A percentile compares a stretch with the other conserved stretches of the same genome.
These are phyloP conservation scores for Pouteria glomerata DNA, from an alignment of 148 eudicot species.

Conservation along the genomic window DNA sequence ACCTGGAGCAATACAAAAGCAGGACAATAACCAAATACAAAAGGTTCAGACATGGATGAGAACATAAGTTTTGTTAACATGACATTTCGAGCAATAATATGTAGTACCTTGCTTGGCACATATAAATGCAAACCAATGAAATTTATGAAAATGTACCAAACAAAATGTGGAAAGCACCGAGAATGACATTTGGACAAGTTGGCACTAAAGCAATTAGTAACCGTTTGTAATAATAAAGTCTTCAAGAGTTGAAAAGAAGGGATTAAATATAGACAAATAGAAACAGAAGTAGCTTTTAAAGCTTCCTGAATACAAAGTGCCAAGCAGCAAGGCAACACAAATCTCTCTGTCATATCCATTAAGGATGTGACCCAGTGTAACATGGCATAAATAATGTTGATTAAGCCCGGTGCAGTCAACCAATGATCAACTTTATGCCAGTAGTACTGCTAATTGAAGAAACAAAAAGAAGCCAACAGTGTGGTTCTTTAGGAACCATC, in stretches of 20 bases:
- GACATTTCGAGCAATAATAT: not conserved
- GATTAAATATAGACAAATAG: not conserved
- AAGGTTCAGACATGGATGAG: conserved; percentile 1
- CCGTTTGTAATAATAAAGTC: not conserved
- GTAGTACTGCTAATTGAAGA: not conserved
- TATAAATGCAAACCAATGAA: not conserved
- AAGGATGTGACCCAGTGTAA: not conserved
- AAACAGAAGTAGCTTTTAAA: not conserved
- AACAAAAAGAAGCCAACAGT: conserved; percentile 8
- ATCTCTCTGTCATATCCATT: not conserved
- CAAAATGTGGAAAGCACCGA: not conserved
- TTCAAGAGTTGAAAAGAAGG: not conserved
- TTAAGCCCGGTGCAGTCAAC: not conserved
- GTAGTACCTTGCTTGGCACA: not conserved
- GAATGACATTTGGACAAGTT: not conserved
- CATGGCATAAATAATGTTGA: not conserved
- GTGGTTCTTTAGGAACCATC: not conserved
- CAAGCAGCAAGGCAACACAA: not conserved
- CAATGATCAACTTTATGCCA: not conserved
- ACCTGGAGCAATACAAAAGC: not conserved
- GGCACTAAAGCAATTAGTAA: conserved; percentile 6
- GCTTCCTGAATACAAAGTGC: not conserved
- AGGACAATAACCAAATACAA: not conserved
- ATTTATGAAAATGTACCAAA: not conserved
- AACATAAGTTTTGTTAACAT: not conserved